Evolutionary conservation across 169 alveolate genomes (phyloP), one percentile per base, ranked within the genome.

Genomic region (Plasmodium berghei): DNA sequence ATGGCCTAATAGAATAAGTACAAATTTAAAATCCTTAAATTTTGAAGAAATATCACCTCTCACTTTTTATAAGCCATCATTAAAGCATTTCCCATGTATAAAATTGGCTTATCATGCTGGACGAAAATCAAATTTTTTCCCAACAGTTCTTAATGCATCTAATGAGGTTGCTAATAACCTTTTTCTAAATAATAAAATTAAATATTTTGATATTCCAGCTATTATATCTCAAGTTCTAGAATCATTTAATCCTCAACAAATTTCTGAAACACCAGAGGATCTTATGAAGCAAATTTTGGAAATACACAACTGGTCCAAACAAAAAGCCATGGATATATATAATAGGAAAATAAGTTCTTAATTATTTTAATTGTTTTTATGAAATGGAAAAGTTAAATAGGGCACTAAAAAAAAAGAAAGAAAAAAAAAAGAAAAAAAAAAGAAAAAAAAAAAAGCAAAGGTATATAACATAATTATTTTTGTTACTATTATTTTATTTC

Each of bases 81-180:
- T 92, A 66, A 90, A 54, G 5, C 75, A 94, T 40, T 95, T 92
- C 87, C 97, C 96, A 18, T 95, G 96, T 64, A 89, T 95, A 26
- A 62, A 72, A 12, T 90, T 95, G 45, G 97, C 96, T 12, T 95
- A 92, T 89, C 92, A 88, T 28, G 97, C 95, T 12, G 97, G 97
- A 34, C 71, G 74, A 66, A 71, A 72, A 64, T 97, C 97, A 2
- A 97, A 96, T 18, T 89, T 93, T 10, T 91, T 83, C 34, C 96
- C 97, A 0, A 96, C 97, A 8, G 97, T 94, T 22, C 87, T 95
- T 61, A 95, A 95, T 77, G 96, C 96, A 1, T 96, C 97, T 22
- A 95, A 95, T 45, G 97, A 95, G 62, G 74, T 73, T 61, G 97
- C 97, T 5, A 96, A 95, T 49, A 94, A 89, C 56, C 59, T 91